These are phyloP conservation scores for Harrya chromipes DNA, from an alignment of 768 basidiomycete species.

Conservation along the genomic window DNA sequence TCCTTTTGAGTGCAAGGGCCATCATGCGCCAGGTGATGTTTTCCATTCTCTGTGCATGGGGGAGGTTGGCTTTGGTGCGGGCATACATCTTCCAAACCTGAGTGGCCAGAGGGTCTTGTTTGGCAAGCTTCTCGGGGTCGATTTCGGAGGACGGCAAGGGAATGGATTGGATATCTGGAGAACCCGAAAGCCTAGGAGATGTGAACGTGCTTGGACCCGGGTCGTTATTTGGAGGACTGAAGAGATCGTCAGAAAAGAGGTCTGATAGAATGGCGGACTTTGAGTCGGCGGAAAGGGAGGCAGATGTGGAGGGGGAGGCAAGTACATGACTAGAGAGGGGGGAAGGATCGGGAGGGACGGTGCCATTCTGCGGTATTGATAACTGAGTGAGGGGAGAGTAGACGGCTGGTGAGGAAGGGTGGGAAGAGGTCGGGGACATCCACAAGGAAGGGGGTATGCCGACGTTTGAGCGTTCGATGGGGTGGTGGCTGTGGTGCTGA, in stretches of 20 bases:
- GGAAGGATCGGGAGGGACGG: slow-evolving; percentile 29
- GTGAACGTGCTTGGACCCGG: slow-evolving; percentile 52
- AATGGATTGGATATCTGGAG: slow-evolving; percentile 57
- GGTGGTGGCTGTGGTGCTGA: slow-evolving; percentile 24
- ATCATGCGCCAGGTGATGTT: slow-evolving; percentile 99
- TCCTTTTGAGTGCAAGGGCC: slow-evolving; percentile 90
- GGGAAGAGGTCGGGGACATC: slow-evolving; percentile 71
- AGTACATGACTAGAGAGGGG: slow-evolving; percentile 35
- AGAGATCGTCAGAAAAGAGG: slow-evolving; percentile 69
- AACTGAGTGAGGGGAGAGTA: slow-evolving; percentile 40
- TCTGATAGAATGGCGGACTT: slow-evolving; percentile 66
- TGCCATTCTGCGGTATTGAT: slow-evolving; percentile 34
- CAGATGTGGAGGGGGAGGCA: slow-evolving; percentile 41
- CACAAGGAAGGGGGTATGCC: slow-evolving; percentile 74
- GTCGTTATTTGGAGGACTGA: slow-evolving; percentile 32
- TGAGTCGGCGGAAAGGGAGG: slow-evolving; percentile 46
- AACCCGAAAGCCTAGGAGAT: slow-evolving; percentile 64
- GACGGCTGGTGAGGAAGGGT: slow-evolving; percentile 41
- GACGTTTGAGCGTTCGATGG: slow-evolving; percentile 49
- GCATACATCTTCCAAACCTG: slow-evolving; percentile 98
- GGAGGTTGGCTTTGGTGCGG: slow-evolving; percentile 81
- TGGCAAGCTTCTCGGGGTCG: slow-evolving; percentile 66
- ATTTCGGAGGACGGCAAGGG: slow-evolving; percentile 40
- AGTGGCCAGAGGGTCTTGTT: slow-evolving; percentile 87
- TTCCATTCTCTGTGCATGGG: slow-evolving; percentile 95